phyloP scores from a whole-genome alignment of 495 filamentous ascomycete genomes.

The Penicillium steckii region DNA sequence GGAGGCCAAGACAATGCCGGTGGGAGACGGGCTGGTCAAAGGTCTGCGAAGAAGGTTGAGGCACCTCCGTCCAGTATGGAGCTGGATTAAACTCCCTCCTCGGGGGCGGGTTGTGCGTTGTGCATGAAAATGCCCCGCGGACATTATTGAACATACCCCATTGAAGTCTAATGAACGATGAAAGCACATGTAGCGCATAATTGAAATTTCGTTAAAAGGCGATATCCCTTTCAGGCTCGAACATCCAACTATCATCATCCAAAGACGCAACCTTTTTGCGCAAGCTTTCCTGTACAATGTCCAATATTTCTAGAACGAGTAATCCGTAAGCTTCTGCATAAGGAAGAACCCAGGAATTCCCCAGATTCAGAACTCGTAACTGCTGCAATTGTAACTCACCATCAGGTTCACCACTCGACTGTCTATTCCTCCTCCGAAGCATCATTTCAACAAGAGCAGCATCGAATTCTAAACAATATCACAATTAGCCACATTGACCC shows the following conservation, averaged over 20 bases:
- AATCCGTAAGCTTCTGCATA: background rate
- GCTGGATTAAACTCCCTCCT: conserved; percentile 43
- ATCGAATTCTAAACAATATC: conserved; percentile 40
- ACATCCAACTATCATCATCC: conserved; percentile 90
- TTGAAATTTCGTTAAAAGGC: conserved; percentile 17
- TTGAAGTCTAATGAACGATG: conserved; percentile 20
- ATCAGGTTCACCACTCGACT: conserved; percentile 62
- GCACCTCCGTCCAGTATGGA: conserved; percentile 52
- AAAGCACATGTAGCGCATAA: conserved; percentile 4
- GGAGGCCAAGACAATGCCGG: conserved; percentile 47
- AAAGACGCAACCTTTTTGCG: conserved; percentile 68
- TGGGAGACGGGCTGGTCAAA: conserved; percentile 38
- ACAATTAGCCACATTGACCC: conserved; percentile 3
- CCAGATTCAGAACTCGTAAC: too few species aligned
- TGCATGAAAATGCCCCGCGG: background rate
- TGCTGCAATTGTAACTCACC: conserved; percentile 48
- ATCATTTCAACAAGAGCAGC: conserved; percentile 49
- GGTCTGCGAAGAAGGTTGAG: conserved; percentile 44
- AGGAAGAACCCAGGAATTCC: too few species aligned
- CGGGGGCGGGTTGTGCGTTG: too few species aligned
- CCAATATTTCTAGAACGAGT: conserved; percentile 59
- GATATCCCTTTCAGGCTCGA: conserved; percentile 63
- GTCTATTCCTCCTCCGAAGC: conserved; percentile 61
- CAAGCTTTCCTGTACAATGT: conserved; percentile 68
- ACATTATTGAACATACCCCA: conserved; percentile 10